phyloP scores from a whole-genome alignment of 257 asterid genomes.

The Ophiorrhiza pumila region DNA sequence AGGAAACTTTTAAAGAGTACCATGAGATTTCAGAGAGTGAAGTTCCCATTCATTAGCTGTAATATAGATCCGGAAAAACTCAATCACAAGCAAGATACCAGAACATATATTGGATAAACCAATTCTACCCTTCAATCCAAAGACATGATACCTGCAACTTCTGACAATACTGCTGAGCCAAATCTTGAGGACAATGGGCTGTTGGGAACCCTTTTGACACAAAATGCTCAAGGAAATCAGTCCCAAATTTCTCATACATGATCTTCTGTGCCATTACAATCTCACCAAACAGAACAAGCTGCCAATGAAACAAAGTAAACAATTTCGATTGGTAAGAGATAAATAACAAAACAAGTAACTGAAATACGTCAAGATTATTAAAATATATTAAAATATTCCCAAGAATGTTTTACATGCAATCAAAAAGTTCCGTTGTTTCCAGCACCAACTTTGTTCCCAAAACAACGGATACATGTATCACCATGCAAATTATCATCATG shows the following conservation, averaged over 20 bases:
- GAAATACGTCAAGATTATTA: no score
- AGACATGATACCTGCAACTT: conserved; percentile 68
- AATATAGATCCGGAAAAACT: background rate
- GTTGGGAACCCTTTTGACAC: conserved; percentile 68
- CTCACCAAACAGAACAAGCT: conserved; percentile 75
- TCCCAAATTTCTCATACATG: conserved; percentile 89
- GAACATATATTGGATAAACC: no score
- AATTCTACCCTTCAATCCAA: no score
- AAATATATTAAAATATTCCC: no score
- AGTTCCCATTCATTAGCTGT: background rate
- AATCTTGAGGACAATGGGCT: conserved; percentile 74
- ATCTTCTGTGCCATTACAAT: conserved; percentile 80
- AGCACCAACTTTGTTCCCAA: background rate
- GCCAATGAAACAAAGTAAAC: conserved; percentile 28
- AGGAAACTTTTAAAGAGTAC: background rate
- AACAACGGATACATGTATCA: background rate
- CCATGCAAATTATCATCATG: no score
- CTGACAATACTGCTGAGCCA: conserved; percentile 81
- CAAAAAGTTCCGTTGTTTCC: background rate
- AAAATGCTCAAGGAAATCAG: conserved; percentile 62
- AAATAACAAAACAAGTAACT: background rate
- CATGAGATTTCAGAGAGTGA: background rate
- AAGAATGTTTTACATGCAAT: background rate
- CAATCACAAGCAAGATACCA: no score
- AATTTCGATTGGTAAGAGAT: background rate